phyloP scores from a whole-genome alignment of 345 rosid genomes.

The Populus tremula region DNA sequence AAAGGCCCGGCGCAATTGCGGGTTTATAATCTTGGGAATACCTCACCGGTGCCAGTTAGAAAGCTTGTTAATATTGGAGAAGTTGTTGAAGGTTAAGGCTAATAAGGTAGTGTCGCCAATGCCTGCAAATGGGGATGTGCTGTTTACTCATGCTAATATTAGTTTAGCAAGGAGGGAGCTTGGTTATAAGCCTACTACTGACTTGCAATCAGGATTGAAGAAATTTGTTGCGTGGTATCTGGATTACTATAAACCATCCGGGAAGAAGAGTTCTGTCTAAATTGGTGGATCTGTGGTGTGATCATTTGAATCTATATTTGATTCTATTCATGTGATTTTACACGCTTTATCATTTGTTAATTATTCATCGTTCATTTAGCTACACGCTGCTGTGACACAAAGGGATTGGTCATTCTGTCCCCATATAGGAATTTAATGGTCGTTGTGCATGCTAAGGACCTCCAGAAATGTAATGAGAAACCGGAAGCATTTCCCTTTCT shows the following conservation, averaged over 20 bases:
- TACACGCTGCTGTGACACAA: constrained; percentile 4
- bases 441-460: constrained; percentile 17
- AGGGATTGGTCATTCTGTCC: constrained; percentile 7
- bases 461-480: constrained; percentile 14
- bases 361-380: constrained; percentile 5
- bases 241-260: constrained; percentile 19
- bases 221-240: constrained; percentile 34
- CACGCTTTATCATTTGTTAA: neutral
- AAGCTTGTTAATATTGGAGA: constrained; percentile 36
- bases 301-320: constrained; percentile 19
- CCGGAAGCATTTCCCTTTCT: constrained; percentile 6
- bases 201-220: constrained; percentile 32
- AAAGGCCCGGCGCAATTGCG: constrained; percentile 25
- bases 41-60: constrained; percentile 27
- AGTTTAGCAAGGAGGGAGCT: constrained; percentile 32
- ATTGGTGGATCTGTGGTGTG: constrained; percentile 19
- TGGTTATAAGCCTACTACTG: constrained; percentile 28
- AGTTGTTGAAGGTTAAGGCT: constrained; percentile 34
- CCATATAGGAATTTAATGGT: constrained; percentile 9
- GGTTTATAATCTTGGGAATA: constrained; percentile 34
- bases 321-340: constrained; percentile 14
- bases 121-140: constrained; percentile 35
- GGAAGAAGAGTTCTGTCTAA: constrained; percentile 29
- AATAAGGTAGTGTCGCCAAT: constrained; percentile 31
- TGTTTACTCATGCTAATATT: constrained; percentile 34